Evolutionary conservation across 1,284 basidiomycete genomes (phyloP).

Genomic region (Puccinia brachypodii): DNA sequence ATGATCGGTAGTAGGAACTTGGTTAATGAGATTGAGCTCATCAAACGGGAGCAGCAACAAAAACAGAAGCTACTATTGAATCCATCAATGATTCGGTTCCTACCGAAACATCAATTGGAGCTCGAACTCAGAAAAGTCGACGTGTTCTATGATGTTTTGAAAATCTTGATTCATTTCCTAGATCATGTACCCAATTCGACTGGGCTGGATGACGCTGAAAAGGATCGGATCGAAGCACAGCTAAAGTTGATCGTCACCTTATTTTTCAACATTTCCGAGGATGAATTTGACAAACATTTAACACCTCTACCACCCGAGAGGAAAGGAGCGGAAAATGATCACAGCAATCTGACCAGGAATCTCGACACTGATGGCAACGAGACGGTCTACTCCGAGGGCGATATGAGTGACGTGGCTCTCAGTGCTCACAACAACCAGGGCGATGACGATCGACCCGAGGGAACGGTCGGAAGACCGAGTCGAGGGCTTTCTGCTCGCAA

Average conservation of each 20-base stretch:
- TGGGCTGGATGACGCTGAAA: constrained; percentile 37
- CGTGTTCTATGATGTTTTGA: constrained; percentile 46
- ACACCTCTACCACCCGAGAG: constrained; percentile 47
- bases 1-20: constrained; percentile 85
- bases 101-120: constrained; percentile 43
- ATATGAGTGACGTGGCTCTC: constrained; percentile 31
- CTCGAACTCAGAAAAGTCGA: constrained; percentile 19
- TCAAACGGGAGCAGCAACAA: constrained; percentile 74
- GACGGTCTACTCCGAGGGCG: constrained; percentile 36
- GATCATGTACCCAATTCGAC: constrained; percentile 60
- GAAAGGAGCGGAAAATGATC: constrained; percentile 22
- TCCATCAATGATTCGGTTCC: constrained; percentile 35
- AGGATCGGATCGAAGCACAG: constrained; percentile 43
- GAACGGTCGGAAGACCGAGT: constrained; percentile 18
- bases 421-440: constrained; percentile 22
- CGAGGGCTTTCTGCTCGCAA: constrained; percentile 22
- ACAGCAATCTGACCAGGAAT: constrained; percentile 17
- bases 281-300: constrained; percentile 44
- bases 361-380: constrained; percentile 37
- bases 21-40: constrained; percentile 79
- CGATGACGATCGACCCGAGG: constrained; percentile 36
- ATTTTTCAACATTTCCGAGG: constrained; percentile 41
- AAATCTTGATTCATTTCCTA: constrained; percentile 39
- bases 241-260: constrained; percentile 30
- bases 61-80: constrained; percentile 57